These are phyloP conservation scores for Plasmopara viticola DNA, from an alignment of 352 stramenopile species.

Conservation along the genomic window DNA sequence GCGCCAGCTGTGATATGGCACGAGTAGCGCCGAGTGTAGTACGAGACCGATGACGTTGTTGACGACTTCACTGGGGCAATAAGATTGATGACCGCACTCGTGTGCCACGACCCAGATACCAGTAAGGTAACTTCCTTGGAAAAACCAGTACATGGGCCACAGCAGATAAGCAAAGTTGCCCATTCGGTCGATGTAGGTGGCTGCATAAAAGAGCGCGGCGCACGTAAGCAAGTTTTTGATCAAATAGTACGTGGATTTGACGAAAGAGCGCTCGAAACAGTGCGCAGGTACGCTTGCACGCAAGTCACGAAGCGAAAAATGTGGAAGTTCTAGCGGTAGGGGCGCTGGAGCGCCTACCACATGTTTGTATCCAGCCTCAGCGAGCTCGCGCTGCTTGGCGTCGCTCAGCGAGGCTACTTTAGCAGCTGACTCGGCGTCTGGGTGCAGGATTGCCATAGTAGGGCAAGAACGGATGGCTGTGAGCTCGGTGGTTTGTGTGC, in stretches of 20 bases:
- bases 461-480: neutral
- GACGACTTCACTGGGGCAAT: conserved; percentile 88
- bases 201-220: conserved; percentile 82
- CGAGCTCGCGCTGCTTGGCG: conserved; percentile 44
- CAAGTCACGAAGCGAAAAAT: conserved; percentile 87
- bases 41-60: conserved; percentile 96
- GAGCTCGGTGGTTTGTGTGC: conserved; percentile 10
- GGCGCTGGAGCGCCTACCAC: conserved; percentile 67
- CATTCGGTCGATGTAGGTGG: conserved; percentile 54
- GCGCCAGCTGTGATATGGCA: conserved; percentile 98
- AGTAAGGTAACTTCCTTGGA: conserved; percentile 95
- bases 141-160: conserved; percentile 96
- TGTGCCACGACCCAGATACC: conserved; percentile 97
- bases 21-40: conserved; percentile 94
- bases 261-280: conserved; percentile 94
- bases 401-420: conserved; percentile 23
- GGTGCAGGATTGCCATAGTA: conserved; percentile 64
- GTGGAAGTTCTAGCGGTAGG: conserved; percentile 72
- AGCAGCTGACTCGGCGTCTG: conserved; percentile 35
- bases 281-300: conserved; percentile 90
- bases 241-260: conserved; percentile 90
- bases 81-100: conserved; percentile 97
- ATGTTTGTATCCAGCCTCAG: conserved; percentile 61
- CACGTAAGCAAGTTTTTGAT: conserved; percentile 89
- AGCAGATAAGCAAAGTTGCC: conserved; percentile 53